Conservation (phyloP, 139 green algal species). For the Tetradesmus lagerheimii region DNA sequence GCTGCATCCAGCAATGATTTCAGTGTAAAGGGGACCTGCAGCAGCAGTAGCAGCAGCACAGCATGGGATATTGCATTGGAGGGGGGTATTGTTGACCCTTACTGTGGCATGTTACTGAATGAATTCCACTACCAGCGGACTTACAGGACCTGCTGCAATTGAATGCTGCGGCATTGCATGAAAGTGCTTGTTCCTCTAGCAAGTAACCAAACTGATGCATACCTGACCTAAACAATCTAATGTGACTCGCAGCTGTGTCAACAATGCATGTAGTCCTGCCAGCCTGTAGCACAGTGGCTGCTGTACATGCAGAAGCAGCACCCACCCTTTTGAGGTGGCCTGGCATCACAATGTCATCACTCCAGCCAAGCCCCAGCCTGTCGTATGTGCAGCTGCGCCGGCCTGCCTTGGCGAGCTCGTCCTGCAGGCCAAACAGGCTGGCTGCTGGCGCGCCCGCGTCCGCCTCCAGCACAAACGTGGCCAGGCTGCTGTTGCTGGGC, state of each 20-base stretch:
- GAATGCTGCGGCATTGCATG: no score
- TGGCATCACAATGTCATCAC: background rate
- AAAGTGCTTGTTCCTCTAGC: no score
- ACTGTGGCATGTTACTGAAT: no score
- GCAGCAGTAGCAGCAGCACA: background rate
- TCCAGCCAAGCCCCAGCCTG: conserved; percentile 21
- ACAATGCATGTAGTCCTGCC: background rate
- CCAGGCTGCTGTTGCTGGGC: background rate
- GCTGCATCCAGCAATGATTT: background rate
- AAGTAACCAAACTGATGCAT: no score
- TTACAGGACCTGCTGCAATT: no score
- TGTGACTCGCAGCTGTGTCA: background rate
- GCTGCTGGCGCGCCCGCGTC: conserved; percentile 3
- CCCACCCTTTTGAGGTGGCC: background rate
- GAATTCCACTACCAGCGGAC: no score
- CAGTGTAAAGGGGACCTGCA: conserved; percentile 15
- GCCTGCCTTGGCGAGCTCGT: background rate
- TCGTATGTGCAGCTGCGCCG: conserved; percentile 22
- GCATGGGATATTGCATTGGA: background rate
- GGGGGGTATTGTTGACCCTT: no score
- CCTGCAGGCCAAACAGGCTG: conserved; percentile 24
- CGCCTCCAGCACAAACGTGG: conserved; percentile 6
- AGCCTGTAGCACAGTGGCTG: background rate
- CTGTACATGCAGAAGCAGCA: background rate
- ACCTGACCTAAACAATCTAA: no score